Conservation (phyloP, 2,329 filamentous ascomycete species). For the Cladophialophora psammophila region DNA sequence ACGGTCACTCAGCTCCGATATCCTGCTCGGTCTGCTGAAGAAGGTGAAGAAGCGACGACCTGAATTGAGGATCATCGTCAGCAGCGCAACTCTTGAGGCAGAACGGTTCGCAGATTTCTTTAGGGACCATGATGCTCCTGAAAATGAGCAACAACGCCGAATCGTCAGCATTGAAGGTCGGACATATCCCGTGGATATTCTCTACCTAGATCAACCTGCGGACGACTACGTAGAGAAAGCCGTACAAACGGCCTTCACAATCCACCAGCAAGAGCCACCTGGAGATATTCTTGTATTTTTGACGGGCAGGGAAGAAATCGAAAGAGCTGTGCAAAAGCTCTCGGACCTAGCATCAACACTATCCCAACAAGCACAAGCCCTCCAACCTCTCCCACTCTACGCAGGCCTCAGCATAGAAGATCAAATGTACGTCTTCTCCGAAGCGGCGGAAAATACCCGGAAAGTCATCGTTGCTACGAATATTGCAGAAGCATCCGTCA, state of each 20-base stretch:
- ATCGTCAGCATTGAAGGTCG: slow-evolving; percentile 89
- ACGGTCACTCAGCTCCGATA: slow-evolving; percentile 88
- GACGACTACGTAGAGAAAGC: slow-evolving; percentile 88
- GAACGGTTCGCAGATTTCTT: slow-evolving; percentile 87
- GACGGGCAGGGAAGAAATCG: slow-evolving; percentile 92
- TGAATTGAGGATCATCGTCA: slow-evolving; percentile 86
- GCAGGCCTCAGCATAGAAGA: slow-evolving; percentile 88
- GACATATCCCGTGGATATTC: slow-evolving; percentile 85
- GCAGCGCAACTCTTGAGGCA: slow-evolving; percentile 91
- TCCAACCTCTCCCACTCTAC: slow-evolving; percentile 82
- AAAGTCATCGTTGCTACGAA: slow-evolving; percentile 96
- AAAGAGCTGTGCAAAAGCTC: slow-evolving; percentile 78
- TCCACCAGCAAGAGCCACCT: slow-evolving; percentile 78
- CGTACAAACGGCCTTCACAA: slow-evolving; percentile 83
- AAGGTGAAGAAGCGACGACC: slow-evolving; percentile 83
- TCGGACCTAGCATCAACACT: slow-evolving; percentile 73
- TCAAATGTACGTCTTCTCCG: slow-evolving; percentile 94
- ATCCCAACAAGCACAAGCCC: slow-evolving; percentile 63
- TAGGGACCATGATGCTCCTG: slow-evolving; percentile 46
- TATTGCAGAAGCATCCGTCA: slow-evolving; percentile 95
- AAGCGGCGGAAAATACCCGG: slow-evolving; percentile 77
- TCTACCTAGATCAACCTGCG: slow-evolving; percentile 78
- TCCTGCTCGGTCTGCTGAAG: slow-evolving; percentile 86
- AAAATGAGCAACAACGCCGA: slow-evolving; percentile 54
- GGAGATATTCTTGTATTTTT: slow-evolving; percentile 93